Base-by-base conservation (phyloP, 805 yeast genomes). In the Wickerhamomyces rabaulensis region DNA sequence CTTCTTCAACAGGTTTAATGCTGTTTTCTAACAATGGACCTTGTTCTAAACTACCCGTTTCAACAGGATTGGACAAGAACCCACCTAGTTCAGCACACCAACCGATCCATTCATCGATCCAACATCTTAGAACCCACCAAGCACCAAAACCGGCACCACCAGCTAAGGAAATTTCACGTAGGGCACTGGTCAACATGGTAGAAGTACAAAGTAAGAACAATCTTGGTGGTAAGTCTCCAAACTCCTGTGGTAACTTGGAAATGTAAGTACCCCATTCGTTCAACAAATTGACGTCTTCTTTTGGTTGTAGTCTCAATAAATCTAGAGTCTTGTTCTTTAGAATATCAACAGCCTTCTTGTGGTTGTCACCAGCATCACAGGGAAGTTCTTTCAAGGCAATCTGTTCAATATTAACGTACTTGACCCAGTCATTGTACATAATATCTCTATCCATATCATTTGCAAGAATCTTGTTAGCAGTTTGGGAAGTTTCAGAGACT, bases 81-180 rank as follows among this genome's bases (percentile, higher is more conserved):
- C 83, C 82, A 5, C 84, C 82, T 15, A 79, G 63, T 56, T 84
- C 89, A 22, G 83, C 82, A 47, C 76, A 66, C 80, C 88, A 82
- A 2, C 74, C 74, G 50, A 84, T 67, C 73, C 79, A 84, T 57
- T 85, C 92, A 56, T 82, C 88, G 7, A 81, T 68, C 90, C 92
- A 86, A 60, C 89, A 80, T 46, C 86, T 69, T 3, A 84, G 69
- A 39, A 79, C 73, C 88, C 89, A 84, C 92, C 92, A 86, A 3
- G 80, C 77, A 9, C 80, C 81, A 59, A 85, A 82, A 2, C 83
- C 75, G 39, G 73, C 73, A 8, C 80, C 81, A 3, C 81, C 80
- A 21, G 69, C 69, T 46, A 79, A 65, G 29, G 84, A 76, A 49
- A 84, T 72, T 54, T 83, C 88, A 50, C 88, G 68, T 37, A 82